Evolutionary conservation across 2,329 filamentous ascomycete species (phyloP), one percentile per base, ranked within the genome.

Genomic region (Polychaeton citri): DNA sequence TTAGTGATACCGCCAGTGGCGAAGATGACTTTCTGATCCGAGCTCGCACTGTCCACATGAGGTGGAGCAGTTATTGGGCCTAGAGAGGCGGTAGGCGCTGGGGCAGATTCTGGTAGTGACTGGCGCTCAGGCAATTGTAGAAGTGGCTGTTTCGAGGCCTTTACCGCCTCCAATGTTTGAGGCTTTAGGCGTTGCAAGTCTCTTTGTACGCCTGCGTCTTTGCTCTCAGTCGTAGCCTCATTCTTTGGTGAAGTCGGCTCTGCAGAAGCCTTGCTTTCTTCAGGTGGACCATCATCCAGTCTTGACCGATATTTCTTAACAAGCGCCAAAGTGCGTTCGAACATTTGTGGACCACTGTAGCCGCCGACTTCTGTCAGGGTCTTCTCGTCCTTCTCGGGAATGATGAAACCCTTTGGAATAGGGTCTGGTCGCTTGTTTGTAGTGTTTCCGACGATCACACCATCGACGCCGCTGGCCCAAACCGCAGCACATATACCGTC

Each of bases 381-480:
- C 40, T 65, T 61, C 46, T 76, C 68, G 54, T 98, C 88, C 43
- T 72, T 67, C 2, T 64, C 50, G 0, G 78, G 72, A 18, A 94
- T 67, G 21, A 64, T 58, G 44, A 79, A 72, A 18, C 79, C 77
- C 17, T 69, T 62, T 0, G 86, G 80, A 1, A 88, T 55, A 2
- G 87, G 64, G 3, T 76, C 78, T 0, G 78, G 72, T 30, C 90
- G 72, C 45, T 79, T 74, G 62, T 90, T 93, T 2, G 90, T 98
- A 0, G 90, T 98, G 65, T 98, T 98, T 8, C 88, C 90, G 3
- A 98, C 88, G 43, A 98, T 95, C 21, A 98, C 76, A 19, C 90
- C 90, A 49, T 95, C 87, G 2, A 96, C 87, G 5, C 87, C 87
- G 41, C 82, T 85, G 46, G 69, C 68, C 66, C 76, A 81, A 9